These are phyloP conservation scores for Amanita jacksonii DNA, from an alignment of 768 basidiomycete species.

Conservation along the genomic window DNA sequence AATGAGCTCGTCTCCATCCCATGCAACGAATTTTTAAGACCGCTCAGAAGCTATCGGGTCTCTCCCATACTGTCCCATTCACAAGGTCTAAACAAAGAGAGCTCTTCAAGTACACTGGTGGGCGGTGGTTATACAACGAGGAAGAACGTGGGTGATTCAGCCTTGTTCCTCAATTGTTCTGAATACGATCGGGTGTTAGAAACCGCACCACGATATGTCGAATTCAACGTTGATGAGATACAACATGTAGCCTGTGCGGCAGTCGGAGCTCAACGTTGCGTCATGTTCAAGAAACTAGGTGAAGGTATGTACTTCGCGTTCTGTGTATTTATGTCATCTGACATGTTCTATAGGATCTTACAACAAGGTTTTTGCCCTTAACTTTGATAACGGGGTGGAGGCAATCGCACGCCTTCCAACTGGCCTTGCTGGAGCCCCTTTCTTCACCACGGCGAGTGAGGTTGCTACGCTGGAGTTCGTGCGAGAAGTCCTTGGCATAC, in stretches of 20 bases:
- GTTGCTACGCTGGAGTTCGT: constrained; percentile 26
- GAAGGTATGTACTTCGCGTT: constrained; percentile 11
- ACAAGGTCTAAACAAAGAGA: too few relatives aligned
- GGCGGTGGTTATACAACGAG: constrained; percentile 22
- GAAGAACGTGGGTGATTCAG: constrained; percentile 13
- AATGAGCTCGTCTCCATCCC: too few relatives aligned
- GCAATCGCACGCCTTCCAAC: constrained; percentile 15
- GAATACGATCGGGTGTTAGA: constrained; percentile 11
- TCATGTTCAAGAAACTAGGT: constrained; percentile 10
- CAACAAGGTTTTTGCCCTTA: constrained; percentile 14
- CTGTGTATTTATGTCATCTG: neutral
- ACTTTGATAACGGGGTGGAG: constrained; percentile 12
- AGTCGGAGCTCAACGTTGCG: constrained; percentile 8
- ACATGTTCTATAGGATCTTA: constrained; percentile 10
- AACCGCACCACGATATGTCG: constrained; percentile 13
- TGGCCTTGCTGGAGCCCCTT: constrained; percentile 18
- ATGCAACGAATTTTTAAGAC: too few relatives aligned
- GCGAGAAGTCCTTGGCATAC: constrained; percentile 17
- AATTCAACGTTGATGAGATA: constrained; percentile 13
- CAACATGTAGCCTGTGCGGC: constrained; percentile 11
- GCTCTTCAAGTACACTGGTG: constrained; percentile 1
- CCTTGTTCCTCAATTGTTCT: constrained; percentile 7
- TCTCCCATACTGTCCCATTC: too few relatives aligned
- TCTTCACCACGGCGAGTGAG: constrained; percentile 24
- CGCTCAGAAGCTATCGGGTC: too few relatives aligned